Base-by-base conservation (phyloP, 345 rosid species). In the Bretschneidera sinensis region DNA sequence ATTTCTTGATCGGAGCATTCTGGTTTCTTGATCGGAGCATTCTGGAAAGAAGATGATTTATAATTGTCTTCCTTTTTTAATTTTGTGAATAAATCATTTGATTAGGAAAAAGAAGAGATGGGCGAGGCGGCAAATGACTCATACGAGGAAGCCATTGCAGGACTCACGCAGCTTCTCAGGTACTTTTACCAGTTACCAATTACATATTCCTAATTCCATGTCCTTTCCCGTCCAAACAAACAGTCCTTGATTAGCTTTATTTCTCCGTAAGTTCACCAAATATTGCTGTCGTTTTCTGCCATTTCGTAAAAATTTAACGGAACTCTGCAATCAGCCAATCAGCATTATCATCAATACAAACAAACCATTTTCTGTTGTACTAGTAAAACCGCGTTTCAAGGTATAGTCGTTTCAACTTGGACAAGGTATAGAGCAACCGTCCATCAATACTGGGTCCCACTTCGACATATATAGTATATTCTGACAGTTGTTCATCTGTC, bases 141-240 rank as follows among this genome's bases (percentile, higher is more conserved):
- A 49, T 95, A 82, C 85, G 82, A 91, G 68, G 77, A 78, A 9
- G 99, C 96, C 76, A 77, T 91, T 57, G 88, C 81, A 24, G 91
- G 71, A 70, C 83, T 95, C 25, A 71, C 80, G 43, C 80, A 86
- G 80, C 91, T 95, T 63, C 85, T 94, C 79, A 83, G 95, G 97
- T 92, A 80, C 64, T 17, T 21, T 16, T 17, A 6, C 28, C n/a
- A n/a, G n/a, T n/a, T n/a, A n/a, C n/a, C n/a, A 14, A 39, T 31
- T 31, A 31, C n/a, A n/a, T n/a, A n/a, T n/a, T n/a, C 45, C 16
- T 4, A 53, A 24, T 57, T 17, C 16, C 22, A 17, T 25, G 50
- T 17, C 54, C 50, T 51, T 61, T 23, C 35, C 51, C 70, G 47
- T 65, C 57, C 21, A 51, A 45, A 18, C 21, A 9, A 16, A 18